These are phyloP conservation scores for Claviceps sorghi DNA, from an alignment of 2,329 filamentous ascomycete genomes.

Conservation along the genomic window DNA sequence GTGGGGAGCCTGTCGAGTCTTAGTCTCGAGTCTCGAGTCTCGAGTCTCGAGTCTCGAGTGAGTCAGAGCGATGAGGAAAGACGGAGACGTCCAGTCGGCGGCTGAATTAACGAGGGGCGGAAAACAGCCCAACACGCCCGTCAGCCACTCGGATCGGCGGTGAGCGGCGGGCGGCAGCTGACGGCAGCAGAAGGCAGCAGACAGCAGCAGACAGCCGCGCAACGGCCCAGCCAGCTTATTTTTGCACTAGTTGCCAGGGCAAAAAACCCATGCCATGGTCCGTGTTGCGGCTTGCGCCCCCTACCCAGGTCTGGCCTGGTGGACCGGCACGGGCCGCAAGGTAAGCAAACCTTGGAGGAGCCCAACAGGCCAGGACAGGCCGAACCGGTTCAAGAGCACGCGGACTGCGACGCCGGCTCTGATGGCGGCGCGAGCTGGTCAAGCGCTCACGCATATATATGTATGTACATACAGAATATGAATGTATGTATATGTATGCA, in stretches of 20 bases:
- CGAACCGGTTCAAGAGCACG: no score
- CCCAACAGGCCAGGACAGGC: background rate
- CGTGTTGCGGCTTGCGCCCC: no score
- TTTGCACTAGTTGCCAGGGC: background rate
- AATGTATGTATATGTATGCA: background rate
- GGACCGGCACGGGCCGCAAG: constrained; percentile 3
- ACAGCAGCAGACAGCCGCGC: constrained; percentile 3
- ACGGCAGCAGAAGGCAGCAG: no score
- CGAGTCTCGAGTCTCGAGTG: background rate
- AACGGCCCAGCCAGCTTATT: background rate
- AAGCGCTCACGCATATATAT: background rate
- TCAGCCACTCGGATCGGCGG: background rate
- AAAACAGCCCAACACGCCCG: background rate
- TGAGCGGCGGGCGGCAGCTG: constrained; percentile 1
- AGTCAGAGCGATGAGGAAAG: background rate
- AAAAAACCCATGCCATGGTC: background rate
- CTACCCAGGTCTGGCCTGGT: background rate
- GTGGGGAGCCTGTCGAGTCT: background rate
- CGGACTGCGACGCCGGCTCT: background rate
- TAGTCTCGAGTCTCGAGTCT: background rate
- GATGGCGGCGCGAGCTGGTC: constrained; percentile 2
- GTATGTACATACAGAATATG: background rate
- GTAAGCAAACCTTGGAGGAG: background rate
- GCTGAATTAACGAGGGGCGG: no score
- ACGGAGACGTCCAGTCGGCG: background rate